A percentile compares a stretch with the other conserved stretches of the same genome.
Conservation (phyloP, 1,284 basidiomycete species). For the Limonomyces culmigenus region DNA sequence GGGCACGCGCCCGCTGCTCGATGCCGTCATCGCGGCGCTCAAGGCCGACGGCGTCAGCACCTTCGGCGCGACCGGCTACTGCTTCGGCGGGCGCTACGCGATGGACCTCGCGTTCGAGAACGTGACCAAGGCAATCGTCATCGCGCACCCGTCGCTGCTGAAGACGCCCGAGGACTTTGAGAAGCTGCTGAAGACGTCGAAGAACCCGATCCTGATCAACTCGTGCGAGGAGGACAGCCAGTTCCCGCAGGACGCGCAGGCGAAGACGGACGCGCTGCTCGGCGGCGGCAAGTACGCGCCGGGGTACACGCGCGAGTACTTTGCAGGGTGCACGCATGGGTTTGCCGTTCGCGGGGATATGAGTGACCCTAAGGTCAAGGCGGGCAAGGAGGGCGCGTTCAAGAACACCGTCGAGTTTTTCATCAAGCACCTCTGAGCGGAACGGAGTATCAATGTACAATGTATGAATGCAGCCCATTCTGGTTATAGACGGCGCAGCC, state of each 20-base stretch:
- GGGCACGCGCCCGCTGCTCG: conserved; percentile 30
- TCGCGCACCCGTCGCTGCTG: conserved; percentile 57
- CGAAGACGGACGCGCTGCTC: conserved; percentile 22
- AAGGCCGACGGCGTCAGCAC: conserved; percentile 37
- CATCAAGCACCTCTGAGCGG: conserved; percentile 3
- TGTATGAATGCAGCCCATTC: too few relatives aligned
- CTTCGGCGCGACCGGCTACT: conserved; percentile 51
- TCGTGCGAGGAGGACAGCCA: conserved; percentile 18
- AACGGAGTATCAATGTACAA: too few relatives aligned
- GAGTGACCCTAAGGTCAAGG: conserved; percentile 3
- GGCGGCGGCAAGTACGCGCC: conserved; percentile 19
- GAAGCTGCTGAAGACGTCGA: conserved; percentile 14
- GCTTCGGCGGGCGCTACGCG: conserved; percentile 53
- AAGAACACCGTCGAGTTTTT: conserved; percentile 1
- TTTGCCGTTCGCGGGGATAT: conserved; percentile 2
- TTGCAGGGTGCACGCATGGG: conserved; percentile 27
- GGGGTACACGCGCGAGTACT: conserved; percentile 26
- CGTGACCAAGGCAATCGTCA: conserved; percentile 31
- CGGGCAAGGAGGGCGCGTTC: conserved; percentile 4
- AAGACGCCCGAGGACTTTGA: conserved; percentile 25
- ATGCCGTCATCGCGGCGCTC: conserved; percentile 39
- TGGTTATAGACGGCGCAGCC: too few relatives aligned
- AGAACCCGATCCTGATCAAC: conserved; percentile 25
- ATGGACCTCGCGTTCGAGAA: conserved; percentile 56
- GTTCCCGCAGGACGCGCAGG: conserved; percentile 17